phyloP scores from a whole-genome alignment of 1,284 basidiomycete genomes.

The Naganishia sp. region DNA sequence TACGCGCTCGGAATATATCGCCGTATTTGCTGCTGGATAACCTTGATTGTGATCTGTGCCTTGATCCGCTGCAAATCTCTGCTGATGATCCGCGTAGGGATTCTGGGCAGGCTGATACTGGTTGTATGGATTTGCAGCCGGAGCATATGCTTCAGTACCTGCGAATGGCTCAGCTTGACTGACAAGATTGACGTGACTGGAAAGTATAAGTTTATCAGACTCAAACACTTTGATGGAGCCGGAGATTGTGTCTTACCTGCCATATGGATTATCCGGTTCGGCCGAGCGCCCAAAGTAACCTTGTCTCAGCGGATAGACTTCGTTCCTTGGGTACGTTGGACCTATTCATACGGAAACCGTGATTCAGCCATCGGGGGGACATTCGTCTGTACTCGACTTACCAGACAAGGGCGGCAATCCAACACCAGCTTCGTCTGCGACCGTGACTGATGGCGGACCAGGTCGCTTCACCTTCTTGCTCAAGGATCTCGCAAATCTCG shows the following conservation, averaged over 20 bases:
- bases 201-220: not conserved
- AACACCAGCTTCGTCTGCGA: conserved; percentile 15
- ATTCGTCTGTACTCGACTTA: conserved; percentile 1
- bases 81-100: no score
- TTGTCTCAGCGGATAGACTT: not conserved
- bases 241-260: conserved; percentile 3
- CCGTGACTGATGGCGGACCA: not conserved
- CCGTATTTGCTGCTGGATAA: no score
- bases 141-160: not conserved
- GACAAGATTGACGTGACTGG: conserved; percentile 9
- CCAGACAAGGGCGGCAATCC: conserved; percentile 9
- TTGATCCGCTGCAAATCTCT: no score
- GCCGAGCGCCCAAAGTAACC: not conserved
- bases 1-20: no score
- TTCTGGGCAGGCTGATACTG: not conserved
- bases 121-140: not conserved
- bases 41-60: no score
- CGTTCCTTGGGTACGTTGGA: no score
- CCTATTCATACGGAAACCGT: not conserved
- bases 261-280: conserved; percentile 6
- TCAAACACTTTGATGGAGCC: not conserved
- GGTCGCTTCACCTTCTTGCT: conserved; percentile 3
- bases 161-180: conserved; percentile 17
- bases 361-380: not conserved
- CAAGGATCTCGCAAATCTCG: conserved; percentile 22